Base-by-base conservation (phyloP, 139 green algal species). In the Ettlia oleoabundans region DNA sequence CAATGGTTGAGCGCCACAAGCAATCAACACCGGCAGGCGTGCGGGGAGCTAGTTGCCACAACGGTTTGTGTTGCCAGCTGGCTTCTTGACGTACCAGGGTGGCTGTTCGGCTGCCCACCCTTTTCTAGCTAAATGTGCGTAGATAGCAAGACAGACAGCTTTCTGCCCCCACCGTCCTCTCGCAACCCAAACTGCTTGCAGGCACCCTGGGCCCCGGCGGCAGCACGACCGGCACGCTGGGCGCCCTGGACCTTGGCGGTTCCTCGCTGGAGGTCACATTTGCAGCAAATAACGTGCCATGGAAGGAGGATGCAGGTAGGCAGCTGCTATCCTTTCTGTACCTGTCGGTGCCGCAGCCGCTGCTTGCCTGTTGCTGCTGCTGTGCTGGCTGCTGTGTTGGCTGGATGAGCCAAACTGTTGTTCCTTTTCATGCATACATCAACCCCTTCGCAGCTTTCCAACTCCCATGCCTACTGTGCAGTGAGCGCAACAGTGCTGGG, bases 181-280 rank as follows among this genome's bases (percentile, higher is more conserved):
- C 61, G 40, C 21, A 62, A 33, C 32, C 68, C 24, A 53, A 30
- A 62, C 43, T 22, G n/a, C 26, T 19, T 71, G 73, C 53, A 65
- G 62, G 58, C 67, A 5, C 33, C 24, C 51, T 43, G 67, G 18
- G 82, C 38, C 1, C 35, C 41, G 19, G 37, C 18, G 71, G 47
- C 61, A 58, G 30, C 53, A 93, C 89, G n/a, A n/a, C 58, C 61
- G 66, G 30, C 53, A 93, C 89, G n/a, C 33, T 94, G n/a, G 93
- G 93, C 0, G 81, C 86, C 0, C 84, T 97, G 33, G 94, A 97
- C 69, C 78, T 97, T 28, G 94, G 94, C 0, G 94, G 94, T 2
- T 96, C 94, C 0, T 96, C 93, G 0, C 70, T 97, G 47, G 89
- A 97, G 80, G 86, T 94, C 33, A 86, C 82, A 35, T 93, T 88